Evolutionary conservation across 345 rosid species (phyloP), one percentile per base, ranked within the genome.

Genomic region (Moricandia moricandioides): DNA sequence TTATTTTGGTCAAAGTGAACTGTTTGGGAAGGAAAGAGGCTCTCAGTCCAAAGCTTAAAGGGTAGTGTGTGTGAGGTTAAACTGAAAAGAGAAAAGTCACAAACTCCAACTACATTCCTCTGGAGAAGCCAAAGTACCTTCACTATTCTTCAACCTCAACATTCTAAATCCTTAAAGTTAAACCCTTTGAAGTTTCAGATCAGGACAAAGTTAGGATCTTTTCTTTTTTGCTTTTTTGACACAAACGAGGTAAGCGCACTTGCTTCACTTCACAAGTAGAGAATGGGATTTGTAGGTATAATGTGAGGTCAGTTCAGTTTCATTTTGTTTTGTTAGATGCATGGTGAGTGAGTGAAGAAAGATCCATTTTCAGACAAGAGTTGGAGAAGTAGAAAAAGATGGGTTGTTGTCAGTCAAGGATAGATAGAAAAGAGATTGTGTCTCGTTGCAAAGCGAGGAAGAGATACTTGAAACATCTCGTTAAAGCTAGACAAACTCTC

Each of bases 401-500:
- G 99, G 99, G 97, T 47, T 89, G 95, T 65, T 91, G 95, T 76
- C 87, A 81, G 71, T 94, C 99, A 13, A 86, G 86, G 35, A 78
- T 92, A 45, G 92, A 90, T 40, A 85, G 93, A 47, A 89, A 90
- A 70, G 99, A 91, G 69, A 87, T 83, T 49, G 99, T 94, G 74
- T 85, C 97, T 3, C 86, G 96, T 45, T 95, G 97, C 81, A 91
- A 88, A 75, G 95, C 96, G 4, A 86, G 99, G 73, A 92, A 90
- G 88, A 80, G 87, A 40, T 95, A 95, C 82, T 85, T 89, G 84
- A 92, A 95, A 57, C 92, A 90, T 54, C 82, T 91, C 10, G 97
- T 90, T 31, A 80, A 85, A 81, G 97, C 96, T 18, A 84, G 99
- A 34, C 95, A 90, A 82, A 74, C 87, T 29, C 84, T 91, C 55